Percentiles rank a stretch among this genome's conserved stretches.
Evolutionary conservation across 2,329 filamentous ascomycete genomes (phyloP).

Genomic region (Ophiocordyceps polyrhachis-furcata): DNA sequence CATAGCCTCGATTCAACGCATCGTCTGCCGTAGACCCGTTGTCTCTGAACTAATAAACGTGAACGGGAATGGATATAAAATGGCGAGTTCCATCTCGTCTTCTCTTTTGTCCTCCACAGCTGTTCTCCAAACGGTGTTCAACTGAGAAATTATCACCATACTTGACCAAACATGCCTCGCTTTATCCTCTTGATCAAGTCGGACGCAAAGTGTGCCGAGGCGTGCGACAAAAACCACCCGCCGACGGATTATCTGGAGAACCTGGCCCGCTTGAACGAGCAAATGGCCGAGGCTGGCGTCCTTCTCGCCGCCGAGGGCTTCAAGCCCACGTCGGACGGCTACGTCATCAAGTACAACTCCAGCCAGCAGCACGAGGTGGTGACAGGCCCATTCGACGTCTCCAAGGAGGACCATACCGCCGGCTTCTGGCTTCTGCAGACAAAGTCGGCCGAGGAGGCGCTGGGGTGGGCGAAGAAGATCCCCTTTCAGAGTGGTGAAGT

Average conservation of each 20-base stretch:
- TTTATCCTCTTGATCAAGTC: not conserved
- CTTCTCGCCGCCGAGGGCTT: not conserved
- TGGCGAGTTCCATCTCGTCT: no score
- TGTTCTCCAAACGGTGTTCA: no score
- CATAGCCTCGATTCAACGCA: no score
- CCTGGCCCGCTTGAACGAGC: not conserved
- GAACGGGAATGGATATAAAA: no score
- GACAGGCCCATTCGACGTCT: constrained; percentile 12
- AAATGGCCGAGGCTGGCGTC: not conserved
- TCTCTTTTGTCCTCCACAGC: no score
- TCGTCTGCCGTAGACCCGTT: no score
- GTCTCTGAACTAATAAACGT: no score
- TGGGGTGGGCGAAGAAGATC: constrained; percentile 13
- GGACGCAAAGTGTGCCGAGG: not conserved
- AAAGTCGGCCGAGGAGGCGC: constrained; percentile 10
- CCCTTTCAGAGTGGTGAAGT: constrained; percentile 10
- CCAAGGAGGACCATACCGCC: constrained; percentile 9
- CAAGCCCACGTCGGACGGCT: constrained; percentile 5
- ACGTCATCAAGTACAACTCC: constrained; percentile 9
- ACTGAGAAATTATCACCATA: no score
- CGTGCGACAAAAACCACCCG: not conserved
- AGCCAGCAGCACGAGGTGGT: constrained; percentile 5
- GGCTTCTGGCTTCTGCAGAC: constrained; percentile 15
- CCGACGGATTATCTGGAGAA: not conserved
- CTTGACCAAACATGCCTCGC: not conserved